Evolutionary conservation across 75 land plant species (phyloP), one percentile per base, ranked within the genome.

Genomic region (Picea sitchensis): DNA sequence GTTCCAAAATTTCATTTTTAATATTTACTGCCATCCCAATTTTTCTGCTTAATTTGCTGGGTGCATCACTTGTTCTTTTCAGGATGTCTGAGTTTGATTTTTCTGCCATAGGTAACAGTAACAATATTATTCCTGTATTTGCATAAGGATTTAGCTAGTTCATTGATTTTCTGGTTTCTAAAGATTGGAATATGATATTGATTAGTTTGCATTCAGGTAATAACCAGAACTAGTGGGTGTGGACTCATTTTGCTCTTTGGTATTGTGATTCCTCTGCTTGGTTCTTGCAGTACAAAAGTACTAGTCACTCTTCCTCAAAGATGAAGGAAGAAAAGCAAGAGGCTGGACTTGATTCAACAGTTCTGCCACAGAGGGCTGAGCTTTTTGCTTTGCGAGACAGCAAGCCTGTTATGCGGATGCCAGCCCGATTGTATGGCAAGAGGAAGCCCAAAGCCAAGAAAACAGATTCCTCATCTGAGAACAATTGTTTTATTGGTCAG

Each of bases 401-500:
- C 41, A 44, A 47, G 74, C 26, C 3, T n/a, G 51, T 20, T 44
- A 71, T 44, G 44, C 26, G 26, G 26, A 26, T 26, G 56, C 47
- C 54, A 71, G 74, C 14, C 23, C 41, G 74, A n/a, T 56, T 44
- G 74, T 56, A 71, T 44, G 44, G 74, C 54, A 71, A 71, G 74
- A 71, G 74, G 74, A 71, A 71, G 18, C 51, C 51, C 74, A 71
- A 71, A 41, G 26, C 74, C 56, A 71, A 71, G 56, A 71, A 44
- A 71, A 41, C 23, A 71, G 23, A 38, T 11, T 71, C 74, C 74
- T 71, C 54, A 71, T 12, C 51, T 41, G 74, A n/a, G 17, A 20
- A 38, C 56, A 44, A 21, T 71, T 71, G 51, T 71, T 71, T 71
- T 44, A 44, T 71, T 2, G 94, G 94, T 21, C 85, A 86, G 63